Conservation (phyloP, 306 rosid species). For the Citrullus colocynthis region DNA sequence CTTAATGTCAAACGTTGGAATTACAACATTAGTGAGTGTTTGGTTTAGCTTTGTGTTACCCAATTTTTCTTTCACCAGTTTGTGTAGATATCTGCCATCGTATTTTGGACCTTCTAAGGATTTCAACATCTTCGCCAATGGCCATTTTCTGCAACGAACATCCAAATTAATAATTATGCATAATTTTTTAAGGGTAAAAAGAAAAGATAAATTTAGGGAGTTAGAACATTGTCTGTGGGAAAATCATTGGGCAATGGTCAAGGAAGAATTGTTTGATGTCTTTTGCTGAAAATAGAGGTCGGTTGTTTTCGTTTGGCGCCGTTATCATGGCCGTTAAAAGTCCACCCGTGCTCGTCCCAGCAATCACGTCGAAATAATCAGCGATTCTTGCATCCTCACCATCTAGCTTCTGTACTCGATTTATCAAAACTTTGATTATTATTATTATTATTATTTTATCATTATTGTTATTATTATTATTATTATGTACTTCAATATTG, state of each 20-base stretch:
- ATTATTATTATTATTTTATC: no score
- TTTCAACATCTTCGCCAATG: not conserved
- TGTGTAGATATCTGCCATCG: constrained; percentile 31
- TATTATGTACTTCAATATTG: no score
- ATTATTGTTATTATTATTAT: no score
- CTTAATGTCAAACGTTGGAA: constrained; percentile 53
- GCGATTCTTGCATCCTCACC: constrained; percentile 44
- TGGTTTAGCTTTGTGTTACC: constrained; percentile 18
- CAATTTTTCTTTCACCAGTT: constrained; percentile 13
- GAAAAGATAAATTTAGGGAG: not conserved
- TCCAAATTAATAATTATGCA: not conserved
- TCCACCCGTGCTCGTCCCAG: constrained; percentile 8
- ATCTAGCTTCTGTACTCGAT: constrained; percentile 31
- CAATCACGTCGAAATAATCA: not conserved
- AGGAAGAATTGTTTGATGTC: constrained; percentile 45
- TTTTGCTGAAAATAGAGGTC: constrained; percentile 43
- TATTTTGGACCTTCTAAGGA: constrained; percentile 34
- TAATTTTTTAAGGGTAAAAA: no score
- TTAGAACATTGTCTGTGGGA: constrained; percentile 27
- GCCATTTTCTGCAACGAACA: not conserved
- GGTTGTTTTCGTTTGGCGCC: constrained; percentile 33
- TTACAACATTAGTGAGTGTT: constrained; percentile 36
- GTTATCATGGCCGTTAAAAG: constrained; percentile 48
- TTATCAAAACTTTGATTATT: no score
- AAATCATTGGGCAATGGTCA: constrained; percentile 36